Evolutionary conservation across 148 eudicot species (phyloP), one percentile per base, ranked within the genome.

Genomic region (Rhododendron griersonianum): DNA sequence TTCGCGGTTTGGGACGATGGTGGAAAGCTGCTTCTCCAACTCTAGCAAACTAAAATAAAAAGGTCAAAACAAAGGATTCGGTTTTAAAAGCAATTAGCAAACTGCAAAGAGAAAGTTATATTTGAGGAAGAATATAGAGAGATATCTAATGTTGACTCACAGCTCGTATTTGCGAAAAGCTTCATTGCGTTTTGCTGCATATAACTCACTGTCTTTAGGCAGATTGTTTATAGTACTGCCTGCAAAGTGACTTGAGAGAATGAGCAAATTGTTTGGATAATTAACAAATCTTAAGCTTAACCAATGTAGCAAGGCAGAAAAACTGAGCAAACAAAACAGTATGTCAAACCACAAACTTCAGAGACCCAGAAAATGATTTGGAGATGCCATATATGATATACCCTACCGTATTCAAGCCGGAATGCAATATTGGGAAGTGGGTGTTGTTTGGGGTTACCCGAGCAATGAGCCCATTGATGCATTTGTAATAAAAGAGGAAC

Each of bases 11-110:
- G 92, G 87, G 77, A 92, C 85, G 33, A 89, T 16, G 53, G 90
- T 77, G 21, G 87, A 82, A 84, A 96, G 96, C 86, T 94, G 93
- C 87, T 93, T 93, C 94, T 96, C 96, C 79, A 96, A 85, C 88
- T 96, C 98, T 63, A 93, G 84, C 81, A 96, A 82, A 81, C 98
- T 96, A 92, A 80, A 86, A 53, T 45, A 16, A 67, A 9, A 47
- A 76, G 23, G 55, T 3, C 71, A 74, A 76, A 59, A 30, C 11
- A 53, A 80, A 35, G 16, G 13, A 53, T 41, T 48, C 87, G 50
- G 35, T 55, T 65, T 1, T 39, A 23, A 85, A 19, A 85, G 47
- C 35, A 23, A 41, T 53, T 4, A 71, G 47, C 18, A 67, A 59
- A 33, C 53, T 33, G 45, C 71, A 8, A 51, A 69, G 51, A 67